These are phyloP conservation scores for Aspergillus ellipticus DNA, from an alignment of 495 filamentous ascomycete genomes.

Conservation along the genomic window DNA sequence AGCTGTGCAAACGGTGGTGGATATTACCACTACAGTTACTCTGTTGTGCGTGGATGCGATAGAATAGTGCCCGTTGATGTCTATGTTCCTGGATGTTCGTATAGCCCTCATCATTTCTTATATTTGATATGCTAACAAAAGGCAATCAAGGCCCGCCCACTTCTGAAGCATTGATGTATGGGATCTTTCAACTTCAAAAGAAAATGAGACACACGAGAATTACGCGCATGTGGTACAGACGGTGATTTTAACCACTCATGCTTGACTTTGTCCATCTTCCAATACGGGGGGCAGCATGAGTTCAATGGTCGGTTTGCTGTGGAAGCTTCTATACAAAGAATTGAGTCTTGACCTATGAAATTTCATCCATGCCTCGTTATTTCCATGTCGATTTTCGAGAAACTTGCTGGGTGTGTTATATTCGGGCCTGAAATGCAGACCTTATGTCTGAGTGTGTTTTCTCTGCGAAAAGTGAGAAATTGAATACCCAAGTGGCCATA, in stretches of 20 bases:
- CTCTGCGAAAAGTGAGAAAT: no score
- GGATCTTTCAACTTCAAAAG: conserved; percentile 88
- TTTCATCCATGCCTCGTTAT: no score
- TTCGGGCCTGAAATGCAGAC: no score
- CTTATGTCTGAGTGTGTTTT: no score
- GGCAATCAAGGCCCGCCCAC: conserved; percentile 64
- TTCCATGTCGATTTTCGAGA: no score
- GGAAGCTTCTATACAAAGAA: no score
- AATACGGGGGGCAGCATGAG: conserved; percentile 8
- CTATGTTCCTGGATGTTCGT: conserved; percentile 86
- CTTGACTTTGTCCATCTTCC: not conserved
- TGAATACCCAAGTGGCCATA: no score
- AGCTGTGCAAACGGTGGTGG: conserved; percentile 93
- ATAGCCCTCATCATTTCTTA: not conserved
- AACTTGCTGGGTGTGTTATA: no score
- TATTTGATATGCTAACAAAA: conserved; percentile 18
- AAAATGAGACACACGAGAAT: conserved; percentile 81
- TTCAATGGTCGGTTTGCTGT: not conserved
- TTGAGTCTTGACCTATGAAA: no score
- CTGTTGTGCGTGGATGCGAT: conserved; percentile 87
- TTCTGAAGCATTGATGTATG: conserved; percentile 89
- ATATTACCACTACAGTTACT: conserved; percentile 97
- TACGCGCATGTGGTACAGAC: conserved; percentile 51
- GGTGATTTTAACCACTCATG: conserved; percentile 21
- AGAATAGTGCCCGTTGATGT: conserved; percentile 93